Evolutionary conservation across 352 stramenopile genomes (phyloP), one percentile per base, ranked within the genome.

Genomic region (Phytophthora litchii): DNA sequence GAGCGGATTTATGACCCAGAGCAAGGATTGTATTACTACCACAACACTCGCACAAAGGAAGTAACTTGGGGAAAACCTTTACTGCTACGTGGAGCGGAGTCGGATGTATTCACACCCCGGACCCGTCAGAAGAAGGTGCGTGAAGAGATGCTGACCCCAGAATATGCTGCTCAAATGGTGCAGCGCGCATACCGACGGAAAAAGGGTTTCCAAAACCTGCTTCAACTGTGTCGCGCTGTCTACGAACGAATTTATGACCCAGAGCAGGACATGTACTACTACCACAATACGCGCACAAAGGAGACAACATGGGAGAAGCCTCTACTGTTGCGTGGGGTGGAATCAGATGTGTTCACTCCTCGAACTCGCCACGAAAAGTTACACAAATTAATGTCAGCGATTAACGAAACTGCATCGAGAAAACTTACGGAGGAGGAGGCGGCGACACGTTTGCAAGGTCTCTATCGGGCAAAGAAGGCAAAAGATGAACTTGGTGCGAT

Each of bases 231-330:
- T 32, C 68, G 66, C 27, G 47, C 70, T 4, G 77, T 89, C 20
- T 91, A 92, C 48, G 78, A 89, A 56, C 73, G 78, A 38, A 84
- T 92, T 32, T 91, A 80, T 34, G 84, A 94, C 34, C 56, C 78
- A 5, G 67, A 68, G 0, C 51, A 72, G 27, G 58, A 72, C 12
- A 52, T 54, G 31, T 94, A 80, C 56, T 92, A 88, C 57, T 94
- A 90, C 65, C 78, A 91, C 68, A 94, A 92, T 66, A 94, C 80
- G 2, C 72, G 75, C 17, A 92, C 85, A 1, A 75, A 83, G 19
- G 66, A 86, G 45, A 84, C 81, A 2, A 78, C 72, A 21, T 94
- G 85, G 85, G 75, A 78, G 8, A 88, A 91, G 37, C 83, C 85
- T 1, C 41, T 67, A 20, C 29, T 91, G 25, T 47, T 92, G 7